Evolutionary conservation across 192 early-diverging fungal genomes (phyloP).

Genomic region (Linnemannia schmuckeri): DNA sequence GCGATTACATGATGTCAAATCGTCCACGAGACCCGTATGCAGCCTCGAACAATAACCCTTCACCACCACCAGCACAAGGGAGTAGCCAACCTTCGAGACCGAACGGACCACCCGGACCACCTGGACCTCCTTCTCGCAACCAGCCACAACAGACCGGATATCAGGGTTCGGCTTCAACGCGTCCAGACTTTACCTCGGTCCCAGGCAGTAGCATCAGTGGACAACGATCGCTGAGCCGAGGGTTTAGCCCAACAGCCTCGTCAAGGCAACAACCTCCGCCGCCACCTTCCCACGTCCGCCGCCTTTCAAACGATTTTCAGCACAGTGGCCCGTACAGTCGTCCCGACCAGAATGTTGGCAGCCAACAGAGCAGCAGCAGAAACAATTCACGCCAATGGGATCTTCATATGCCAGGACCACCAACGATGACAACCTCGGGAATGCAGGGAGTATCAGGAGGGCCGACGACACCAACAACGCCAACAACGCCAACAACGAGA

Average conservation of each 20-base stretch:
- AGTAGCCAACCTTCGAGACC: background rate
- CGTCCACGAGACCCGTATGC: background rate
- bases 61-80: background rate
- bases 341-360: background rate
- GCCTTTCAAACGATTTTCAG: background rate
- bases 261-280: background rate
- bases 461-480: background rate
- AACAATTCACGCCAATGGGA: background rate
- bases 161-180: background rate
- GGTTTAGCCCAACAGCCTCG: background rate
- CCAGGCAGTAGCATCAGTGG: background rate
- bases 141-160: background rate
- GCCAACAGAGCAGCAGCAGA: background rate
- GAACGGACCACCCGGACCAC: background rate
- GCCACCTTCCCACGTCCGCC: background rate
- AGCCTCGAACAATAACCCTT: background rate
- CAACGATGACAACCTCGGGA: background rate
- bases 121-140: background rate
- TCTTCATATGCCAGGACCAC: background rate
- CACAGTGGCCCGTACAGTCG: background rate
- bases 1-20: background rate
- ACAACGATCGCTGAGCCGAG: background rate
- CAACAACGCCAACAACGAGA: background rate
- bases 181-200: background rate
- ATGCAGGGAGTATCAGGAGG: background rate